Evolutionary conservation across 768 basidiomycete genomes (phyloP).

Genomic region (Cubamyces lactineus): DNA sequence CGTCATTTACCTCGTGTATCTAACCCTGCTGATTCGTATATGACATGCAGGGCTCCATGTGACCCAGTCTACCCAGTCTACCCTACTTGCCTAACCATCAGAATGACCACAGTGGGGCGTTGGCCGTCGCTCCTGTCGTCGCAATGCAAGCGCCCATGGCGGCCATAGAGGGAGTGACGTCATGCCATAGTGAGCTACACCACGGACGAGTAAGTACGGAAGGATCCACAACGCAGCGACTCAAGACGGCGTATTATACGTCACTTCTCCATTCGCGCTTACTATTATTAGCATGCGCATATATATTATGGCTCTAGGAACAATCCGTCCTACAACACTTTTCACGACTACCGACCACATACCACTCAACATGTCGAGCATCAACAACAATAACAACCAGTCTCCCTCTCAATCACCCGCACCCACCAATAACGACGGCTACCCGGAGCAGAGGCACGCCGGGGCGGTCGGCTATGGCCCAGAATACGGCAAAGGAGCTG

Average conservation of each 20-base stretch:
- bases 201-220: constrained; percentile 1
- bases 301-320: background rate
- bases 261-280: constrained; percentile 16
- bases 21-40: no score
- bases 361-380: constrained; percentile 6
- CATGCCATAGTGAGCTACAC: constrained; percentile 6
- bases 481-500: constrained; percentile 37
- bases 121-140: no score
- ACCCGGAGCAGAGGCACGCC: constrained; percentile 46
- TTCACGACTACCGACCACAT: background rate
- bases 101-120: no score
- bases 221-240: background rate
- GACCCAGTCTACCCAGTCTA: no score
- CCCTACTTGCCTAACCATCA: no score
- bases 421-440: constrained; percentile 20
- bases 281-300: constrained; percentile 6
- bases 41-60: no score
- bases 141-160: background rate
- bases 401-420: constrained; percentile 11
- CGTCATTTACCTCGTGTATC: no score
- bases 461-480: constrained; percentile 47
- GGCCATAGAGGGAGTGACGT: constrained; percentile 2
- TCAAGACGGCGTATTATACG: background rate
- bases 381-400: background rate
- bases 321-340: background rate